Base-by-base conservation (phyloP, 2,329 filamentous ascomycete species). In the Aspergillus sclerotialis region DNA sequence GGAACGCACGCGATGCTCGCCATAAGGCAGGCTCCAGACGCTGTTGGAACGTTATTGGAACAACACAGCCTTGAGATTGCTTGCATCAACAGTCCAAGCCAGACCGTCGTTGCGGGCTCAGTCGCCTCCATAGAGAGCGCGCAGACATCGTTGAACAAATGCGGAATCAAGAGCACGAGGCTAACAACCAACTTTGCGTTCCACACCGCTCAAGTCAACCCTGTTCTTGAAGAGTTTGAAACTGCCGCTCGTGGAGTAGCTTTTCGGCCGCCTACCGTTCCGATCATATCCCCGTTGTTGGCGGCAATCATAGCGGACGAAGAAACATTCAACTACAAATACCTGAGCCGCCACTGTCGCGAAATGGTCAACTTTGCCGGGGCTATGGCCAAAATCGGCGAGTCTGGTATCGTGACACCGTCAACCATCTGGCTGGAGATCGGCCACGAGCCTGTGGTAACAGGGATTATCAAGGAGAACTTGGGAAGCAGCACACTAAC, bases 351-450 rank as follows among this genome's bases (percentile, higher is more conserved):
- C 30, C 77, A 82, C 43, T 73, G 76, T 15, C 73, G 82, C 10
- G 75, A 84, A 54, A 68, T 80, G 7, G 82, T 86, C 49, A 73
- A 84, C 58, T 82, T 86, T 61, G 67, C 73, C 43, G 73, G 69
- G 32, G 80, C 76, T 10, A 61, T 87, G 2, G 63, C 73, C 9
- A 67, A 67, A 25, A 78, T 76, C 6, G 71, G 77, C 49, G 65
- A 73, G 32, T 64, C 70, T 16, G 73, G 72, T 39, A 58, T 72
- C n/a, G 75, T 83, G 35, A 70, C 80, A 42, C 75, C 79, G 44
- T 76, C 78, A 62, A 82, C 79, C 11, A 70, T 80, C 18, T 85
- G 77, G 74, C 64, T 87, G 35, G 83, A 87, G 58, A 64, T 87
- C 43, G 83, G 83, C 15, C 80, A 82, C 23, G 78, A 84, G 50